Percentiles rank a stretch among this genome's conserved stretches.
Evolutionary conservation across 2,329 filamentous ascomycete genomes (phyloP).

Genomic region (Cytospora paraplurivora): DNA sequence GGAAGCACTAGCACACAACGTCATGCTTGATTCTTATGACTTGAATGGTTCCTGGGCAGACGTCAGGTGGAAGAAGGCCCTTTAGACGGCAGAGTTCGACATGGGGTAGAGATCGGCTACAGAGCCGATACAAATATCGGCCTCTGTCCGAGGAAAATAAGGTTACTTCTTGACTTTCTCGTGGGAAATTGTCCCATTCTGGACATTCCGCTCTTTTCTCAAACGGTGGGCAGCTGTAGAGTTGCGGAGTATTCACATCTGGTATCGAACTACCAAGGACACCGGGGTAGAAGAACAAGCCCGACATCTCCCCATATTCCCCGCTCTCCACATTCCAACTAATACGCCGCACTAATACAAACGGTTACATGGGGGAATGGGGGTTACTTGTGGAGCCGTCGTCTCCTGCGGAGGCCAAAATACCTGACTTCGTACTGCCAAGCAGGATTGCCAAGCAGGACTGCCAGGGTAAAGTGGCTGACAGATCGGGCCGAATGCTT

Average conservation of each 20-base stretch:
- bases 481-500: conserved; percentile 19
- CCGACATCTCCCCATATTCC: neutral
- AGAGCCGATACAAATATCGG: neutral
- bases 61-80: neutral
- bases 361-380: conserved; percentile 4
- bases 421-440: too few species aligned
- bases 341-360: neutral
- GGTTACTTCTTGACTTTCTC: neutral
- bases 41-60: neutral
- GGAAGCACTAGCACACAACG: neutral
- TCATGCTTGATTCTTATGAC: neutral
- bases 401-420: neutral
- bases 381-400: neutral
- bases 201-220: neutral
- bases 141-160: neutral
- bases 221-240: neutral
- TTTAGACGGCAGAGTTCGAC: neutral
- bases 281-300: neutral
- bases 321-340: neutral
- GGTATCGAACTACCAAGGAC: neutral
- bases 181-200: neutral
- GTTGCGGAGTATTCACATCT: neutral
- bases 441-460: too few species aligned
- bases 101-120: neutral
- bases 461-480: neutral